Percentiles rank a stretch among this genome's conserved stretches.
These are phyloP conservation scores for Cenchrus purpureus DNA, from an alignment of 176 grass and related monocot genomes.

Conservation along the genomic window DNA sequence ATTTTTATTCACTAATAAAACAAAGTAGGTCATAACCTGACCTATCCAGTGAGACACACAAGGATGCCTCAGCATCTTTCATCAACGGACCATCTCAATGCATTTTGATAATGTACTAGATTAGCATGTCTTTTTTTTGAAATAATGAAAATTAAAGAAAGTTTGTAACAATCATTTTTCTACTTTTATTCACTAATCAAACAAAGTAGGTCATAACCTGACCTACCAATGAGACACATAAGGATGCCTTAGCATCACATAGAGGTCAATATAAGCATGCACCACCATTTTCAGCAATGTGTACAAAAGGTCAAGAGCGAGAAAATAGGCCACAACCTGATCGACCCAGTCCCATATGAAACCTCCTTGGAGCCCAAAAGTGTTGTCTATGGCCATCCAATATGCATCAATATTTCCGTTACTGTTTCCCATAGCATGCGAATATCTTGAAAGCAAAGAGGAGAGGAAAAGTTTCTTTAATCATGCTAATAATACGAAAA, in stretches of 20 bases:
- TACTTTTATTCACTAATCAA: constrained; percentile 9
- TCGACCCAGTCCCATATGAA: constrained; percentile 99
- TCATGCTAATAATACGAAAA: constrained; percentile 14
- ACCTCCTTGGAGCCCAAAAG: constrained; percentile 95
- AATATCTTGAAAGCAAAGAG: constrained; percentile 69
- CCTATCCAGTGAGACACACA: neutral
- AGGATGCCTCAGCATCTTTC: neutral
- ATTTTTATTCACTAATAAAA: constrained; percentile 10
- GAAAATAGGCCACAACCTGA: constrained; percentile 62
- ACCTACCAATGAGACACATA: neutral
- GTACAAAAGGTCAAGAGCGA: neutral
- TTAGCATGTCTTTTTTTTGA: constrained; percentile 1
- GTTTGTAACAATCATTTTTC: neutral
- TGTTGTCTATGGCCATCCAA: constrained; percentile 89
- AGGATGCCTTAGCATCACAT: neutral
- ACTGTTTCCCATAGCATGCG: constrained; percentile 99
- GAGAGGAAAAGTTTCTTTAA: neutral
- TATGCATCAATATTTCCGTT: constrained; percentile 92
- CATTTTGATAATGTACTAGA: constrained; percentile 6
- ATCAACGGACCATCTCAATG: neutral
- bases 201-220: neutral
- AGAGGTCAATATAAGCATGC: neutral
- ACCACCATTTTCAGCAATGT: neutral
- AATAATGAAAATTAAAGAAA: constrained; percentile 3
- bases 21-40: neutral